Base-by-base conservation (phyloP, 805 yeast genomes). In the Nakazawaea pomicola region DNA sequence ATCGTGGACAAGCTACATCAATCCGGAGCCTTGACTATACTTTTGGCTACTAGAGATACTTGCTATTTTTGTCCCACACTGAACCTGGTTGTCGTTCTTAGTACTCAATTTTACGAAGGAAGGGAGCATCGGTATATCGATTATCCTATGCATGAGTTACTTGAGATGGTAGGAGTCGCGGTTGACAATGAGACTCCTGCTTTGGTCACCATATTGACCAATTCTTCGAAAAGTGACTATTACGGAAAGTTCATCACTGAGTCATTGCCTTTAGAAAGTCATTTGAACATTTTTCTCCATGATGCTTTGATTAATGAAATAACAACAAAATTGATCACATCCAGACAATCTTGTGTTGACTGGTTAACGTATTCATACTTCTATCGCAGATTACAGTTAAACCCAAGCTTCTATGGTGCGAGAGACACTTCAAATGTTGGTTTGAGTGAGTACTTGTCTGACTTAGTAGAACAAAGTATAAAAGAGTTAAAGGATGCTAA, bases 331-430 rank as follows among this genome's bases (percentile, higher is more conserved):
- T 67, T 79, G 11, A 72, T 91, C 43, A 70, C 67, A 34, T 68
- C 75, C 6, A 78, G 84, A 54, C 96, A 90, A 52, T 93, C 84
- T 49, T 86, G 95, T 51, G 76, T 93, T 45, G 96, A 91, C 53
- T 88, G 95, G 95, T 54, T 93, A 25, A 84, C 96, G 0, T 86
- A 75, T 56, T 74, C 95, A 0, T 84, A 80, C 50, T 84, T 90
- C 53, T 93, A 87, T 60, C 69, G 95, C 48, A 68, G 98, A 38
- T 57, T 93, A 16, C 83, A 78, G 42, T 70, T 75, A 27, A 93
- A 93, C 57, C 97, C 99, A 3, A 78, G 93, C 44, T 93, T 74
- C 56, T 93, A 93, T 55, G 96, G 89, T n/a, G 73, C 87, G 6
- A 67, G 66, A 30, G 85, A 81, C 46, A 66, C 71, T 3, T 64